These are phyloP conservation scores for Penicillium palitans DNA, from an alignment of 2,329 filamentous ascomycete species.

Conservation along the genomic window DNA sequence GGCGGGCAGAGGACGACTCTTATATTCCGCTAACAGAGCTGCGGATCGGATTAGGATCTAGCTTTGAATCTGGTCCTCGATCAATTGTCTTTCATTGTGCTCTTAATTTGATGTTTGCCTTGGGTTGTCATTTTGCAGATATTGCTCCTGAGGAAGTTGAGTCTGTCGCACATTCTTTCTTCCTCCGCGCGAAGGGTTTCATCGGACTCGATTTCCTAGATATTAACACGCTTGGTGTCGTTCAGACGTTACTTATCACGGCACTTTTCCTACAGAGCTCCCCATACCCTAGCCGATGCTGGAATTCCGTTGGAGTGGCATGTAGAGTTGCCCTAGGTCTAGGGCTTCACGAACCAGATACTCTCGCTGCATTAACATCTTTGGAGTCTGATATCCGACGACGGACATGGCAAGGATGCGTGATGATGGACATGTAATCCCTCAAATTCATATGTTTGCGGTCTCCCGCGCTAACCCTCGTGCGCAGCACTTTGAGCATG, in stretches of 20 bases:
- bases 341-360: conserved; percentile 35
- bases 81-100: background rate
- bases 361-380: conserved; percentile 7
- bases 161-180: conserved; percentile 21
- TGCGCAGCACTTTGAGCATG: conserved; percentile 31
- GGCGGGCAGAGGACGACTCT: conserved; percentile 1
- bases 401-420: conserved; percentile 36
- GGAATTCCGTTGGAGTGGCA: conserved; percentile 41
- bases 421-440: conserved; percentile 31
- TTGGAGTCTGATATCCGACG: conserved; percentile 34
- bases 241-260: conserved; percentile 41
- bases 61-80: background rate
- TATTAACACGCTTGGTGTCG: conserved; percentile 35
- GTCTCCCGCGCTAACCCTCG: background rate
- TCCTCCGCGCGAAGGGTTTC: conserved; percentile 24
- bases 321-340: conserved; percentile 39
- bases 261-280: conserved; percentile 39
- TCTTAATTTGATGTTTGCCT: conserved; percentile 1
- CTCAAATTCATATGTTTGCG: conserved; percentile 2
- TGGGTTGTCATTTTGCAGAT: conserved; percentile 5
- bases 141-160: background rate
- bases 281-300: conserved; percentile 37
- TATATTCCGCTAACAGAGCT: background rate
- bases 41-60: background rate
- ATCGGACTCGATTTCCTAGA: conserved; percentile 32